A percentile compares a stretch with the other conserved stretches of the same genome.
These are phyloP conservation scores for Pichia ethanolica DNA, from an alignment of 805 yeast genomes.

Conservation along the genomic window DNA sequence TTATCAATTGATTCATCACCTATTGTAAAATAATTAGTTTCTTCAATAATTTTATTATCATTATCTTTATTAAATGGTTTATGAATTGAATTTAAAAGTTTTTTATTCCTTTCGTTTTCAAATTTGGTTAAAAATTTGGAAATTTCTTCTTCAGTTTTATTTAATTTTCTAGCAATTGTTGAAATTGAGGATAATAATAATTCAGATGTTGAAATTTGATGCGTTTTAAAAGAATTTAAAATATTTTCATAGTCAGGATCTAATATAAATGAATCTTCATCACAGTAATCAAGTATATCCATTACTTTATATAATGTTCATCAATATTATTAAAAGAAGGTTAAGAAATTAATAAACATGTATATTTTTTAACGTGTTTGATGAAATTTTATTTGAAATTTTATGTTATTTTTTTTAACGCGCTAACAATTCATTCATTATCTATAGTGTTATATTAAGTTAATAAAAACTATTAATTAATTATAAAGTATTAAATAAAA, in stretches of 20 bases:
- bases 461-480: too few relatives aligned
- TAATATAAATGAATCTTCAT: background rate
- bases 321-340: too few relatives aligned
- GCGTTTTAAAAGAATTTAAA: constrained; percentile 21
- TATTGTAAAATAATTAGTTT: constrained; percentile 33
- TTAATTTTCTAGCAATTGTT: constrained; percentile 28
- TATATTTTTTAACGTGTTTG: too few relatives aligned
- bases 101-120: constrained; percentile 5
- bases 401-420: too few relatives aligned
- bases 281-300: constrained; percentile 7
- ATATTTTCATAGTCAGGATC: constrained; percentile 27
- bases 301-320: background rate
- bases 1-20: constrained; percentile 47
- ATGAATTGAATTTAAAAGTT: background rate
- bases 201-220: constrained; percentile 33
- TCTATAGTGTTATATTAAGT: too few relatives aligned
- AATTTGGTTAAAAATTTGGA: constrained; percentile 14
- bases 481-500: background rate
- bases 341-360: too few relatives aligned
- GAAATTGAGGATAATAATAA: constrained; percentile 31
- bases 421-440: too few relatives aligned
- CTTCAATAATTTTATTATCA: background rate
- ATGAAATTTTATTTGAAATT: too few relatives aligned
- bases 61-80: background rate
- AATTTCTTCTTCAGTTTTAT: constrained; percentile 29